These are phyloP conservation scores for Colletotrichum echinochloae DNA, from an alignment of 2,329 filamentous ascomycete genomes.

Conservation along the genomic window DNA sequence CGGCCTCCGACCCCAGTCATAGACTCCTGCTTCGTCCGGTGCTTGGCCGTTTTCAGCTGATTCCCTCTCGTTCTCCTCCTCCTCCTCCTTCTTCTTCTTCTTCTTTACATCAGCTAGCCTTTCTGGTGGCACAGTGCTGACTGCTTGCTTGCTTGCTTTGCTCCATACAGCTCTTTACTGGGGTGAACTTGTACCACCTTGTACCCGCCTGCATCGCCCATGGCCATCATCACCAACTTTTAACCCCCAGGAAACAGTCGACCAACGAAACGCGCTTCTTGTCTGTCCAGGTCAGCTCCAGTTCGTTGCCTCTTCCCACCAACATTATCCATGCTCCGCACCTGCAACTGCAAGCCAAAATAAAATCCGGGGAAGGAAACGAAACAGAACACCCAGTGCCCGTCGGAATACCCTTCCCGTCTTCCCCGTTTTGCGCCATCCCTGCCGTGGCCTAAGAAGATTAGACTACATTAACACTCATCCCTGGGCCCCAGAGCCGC, in stretches of 20 bases:
- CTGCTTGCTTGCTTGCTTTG: no score
- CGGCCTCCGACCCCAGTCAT: background rate
- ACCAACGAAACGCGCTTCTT: constrained; percentile 15
- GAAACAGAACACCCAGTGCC: constrained; percentile 17
- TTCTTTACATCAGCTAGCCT: constrained; percentile 9
- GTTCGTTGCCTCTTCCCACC: constrained; percentile 1
- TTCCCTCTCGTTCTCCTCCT: no score
- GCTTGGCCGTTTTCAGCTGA: background rate
- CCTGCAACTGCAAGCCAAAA: constrained; percentile 13
- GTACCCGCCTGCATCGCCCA: constrained; percentile 1
- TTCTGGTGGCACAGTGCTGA: constrained; percentile 13
- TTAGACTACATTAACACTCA: constrained; percentile 15
- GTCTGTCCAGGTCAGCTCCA: constrained; percentile 6
- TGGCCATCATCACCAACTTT: background rate
- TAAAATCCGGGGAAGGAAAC: constrained; percentile 28
- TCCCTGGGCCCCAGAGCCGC: constrained; percentile 5
- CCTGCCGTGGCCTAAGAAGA: constrained; percentile 19
- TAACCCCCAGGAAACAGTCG: background rate
- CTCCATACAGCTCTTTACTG: background rate
- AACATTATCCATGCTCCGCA: background rate
- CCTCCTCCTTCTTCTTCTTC: background rate
- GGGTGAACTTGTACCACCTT: background rate
- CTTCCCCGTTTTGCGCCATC: constrained; percentile 24
- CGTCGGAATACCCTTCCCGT: constrained; percentile 29
- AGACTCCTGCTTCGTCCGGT: background rate